A percentile compares a stretch with the other conserved stretches of the same genome.
Conservation (phyloP, 139 green algal genomes). For the Desmodesmus armatus region DNA sequence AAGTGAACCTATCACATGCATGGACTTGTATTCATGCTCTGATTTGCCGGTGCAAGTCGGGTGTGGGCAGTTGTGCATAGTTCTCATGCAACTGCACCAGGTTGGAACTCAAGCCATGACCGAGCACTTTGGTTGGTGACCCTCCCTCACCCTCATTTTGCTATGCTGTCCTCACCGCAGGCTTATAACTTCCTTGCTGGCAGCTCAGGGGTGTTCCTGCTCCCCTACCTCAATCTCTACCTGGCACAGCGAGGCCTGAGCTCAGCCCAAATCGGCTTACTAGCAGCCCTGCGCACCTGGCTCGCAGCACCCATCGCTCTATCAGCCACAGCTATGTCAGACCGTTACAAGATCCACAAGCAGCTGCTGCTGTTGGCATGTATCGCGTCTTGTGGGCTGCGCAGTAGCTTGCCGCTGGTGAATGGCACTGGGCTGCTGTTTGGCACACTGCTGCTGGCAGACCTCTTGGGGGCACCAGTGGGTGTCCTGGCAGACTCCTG, state of each 20-base stretch:
- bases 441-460: conserved; percentile 39
- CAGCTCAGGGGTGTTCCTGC: conserved; percentile 14
- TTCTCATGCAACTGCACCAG: no score
- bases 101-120: no score
- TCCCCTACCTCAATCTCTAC: conserved; percentile 23
- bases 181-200: conserved; percentile 32
- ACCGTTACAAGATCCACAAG: conserved; percentile 3
- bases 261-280: conserved; percentile 22
- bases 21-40: no score
- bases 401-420: conserved; percentile 3
- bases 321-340: neutral
- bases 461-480: conserved; percentile 40
- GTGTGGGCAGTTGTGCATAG: no score
- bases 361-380: conserved; percentile 20
- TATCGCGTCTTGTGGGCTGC: neutral
- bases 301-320: conserved; percentile 30
- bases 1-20: no score
- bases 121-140: no score
- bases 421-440: neutral
- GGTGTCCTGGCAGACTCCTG: conserved; percentile 44
- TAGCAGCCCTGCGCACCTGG: conserved; percentile 31
- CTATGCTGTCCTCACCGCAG: no score
- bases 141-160: no score
- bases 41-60: no score
- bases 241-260: conserved; percentile 4